phyloP scores from a whole-genome alignment of 2,329 filamentous ascomycete genomes.

The Penicillium corylophilum region DNA sequence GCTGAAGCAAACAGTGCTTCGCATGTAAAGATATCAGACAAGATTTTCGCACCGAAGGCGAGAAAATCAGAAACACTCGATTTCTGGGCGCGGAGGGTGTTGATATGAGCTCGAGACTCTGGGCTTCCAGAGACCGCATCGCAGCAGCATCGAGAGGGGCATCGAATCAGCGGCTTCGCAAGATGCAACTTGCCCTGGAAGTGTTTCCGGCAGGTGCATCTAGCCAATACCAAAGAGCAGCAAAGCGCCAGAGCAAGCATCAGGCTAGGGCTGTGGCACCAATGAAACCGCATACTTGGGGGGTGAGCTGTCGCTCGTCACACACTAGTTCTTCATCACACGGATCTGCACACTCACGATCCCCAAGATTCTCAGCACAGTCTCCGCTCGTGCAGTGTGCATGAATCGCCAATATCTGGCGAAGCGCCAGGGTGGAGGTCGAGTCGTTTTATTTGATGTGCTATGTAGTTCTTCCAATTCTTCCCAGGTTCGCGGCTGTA shows the following conservation, averaged over 20 bases:
- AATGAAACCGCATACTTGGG: slow-evolving; percentile 25
- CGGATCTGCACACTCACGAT: slow-evolving; percentile 29
- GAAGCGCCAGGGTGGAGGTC: slow-evolving; percentile 14
- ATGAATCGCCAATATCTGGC: slow-evolving; percentile 3
- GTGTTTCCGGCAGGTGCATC: slow-evolving; percentile 34
- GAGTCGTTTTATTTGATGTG: background rate
- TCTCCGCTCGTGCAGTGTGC: background rate
- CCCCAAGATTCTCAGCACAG: slow-evolving; percentile 3
- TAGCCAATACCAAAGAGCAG: slow-evolving; percentile 34
- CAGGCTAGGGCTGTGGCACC: slow-evolving; percentile 23
- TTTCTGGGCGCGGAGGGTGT: slow-evolving; percentile 24
- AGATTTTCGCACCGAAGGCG: slow-evolving; percentile 12
- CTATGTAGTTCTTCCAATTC: background rate
- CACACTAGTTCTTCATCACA: slow-evolving; percentile 35
- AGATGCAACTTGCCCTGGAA: slow-evolving; percentile 20
- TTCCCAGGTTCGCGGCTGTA: background rate
- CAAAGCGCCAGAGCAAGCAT: slow-evolving; percentile 35
- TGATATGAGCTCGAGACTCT: slow-evolving; percentile 30
- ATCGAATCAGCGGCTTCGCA: slow-evolving; percentile 26
- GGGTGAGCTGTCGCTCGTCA: slow-evolving; percentile 29
- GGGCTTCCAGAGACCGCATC: slow-evolving; percentile 15
- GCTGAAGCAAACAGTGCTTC: slow-evolving; percentile 33
- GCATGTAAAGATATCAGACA: slow-evolving; percentile 22
- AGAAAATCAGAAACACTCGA: slow-evolving; percentile 15
- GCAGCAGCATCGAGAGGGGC: slow-evolving; percentile 28